Conservation (phyloP, 179 eudicot genomes). For the Actinidia chinensis region DNA sequence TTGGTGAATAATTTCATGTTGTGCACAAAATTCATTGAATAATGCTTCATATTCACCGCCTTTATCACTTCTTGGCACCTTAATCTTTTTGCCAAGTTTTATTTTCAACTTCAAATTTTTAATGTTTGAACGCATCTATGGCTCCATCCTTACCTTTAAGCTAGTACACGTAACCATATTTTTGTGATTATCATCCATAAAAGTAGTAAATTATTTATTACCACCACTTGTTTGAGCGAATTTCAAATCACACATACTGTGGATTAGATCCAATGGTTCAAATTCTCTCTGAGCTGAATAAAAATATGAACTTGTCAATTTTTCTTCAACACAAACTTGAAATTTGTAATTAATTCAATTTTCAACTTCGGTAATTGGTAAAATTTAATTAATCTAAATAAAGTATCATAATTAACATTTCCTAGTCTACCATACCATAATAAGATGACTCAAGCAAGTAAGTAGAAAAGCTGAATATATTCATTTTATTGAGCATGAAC, state of each 20-base stretch:
- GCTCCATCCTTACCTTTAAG: neutral
- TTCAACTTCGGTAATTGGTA: neutral
- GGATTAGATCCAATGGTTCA: neutral
- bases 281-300: neutral
- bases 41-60: neutral
- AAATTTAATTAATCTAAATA: neutral
- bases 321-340: neutral
- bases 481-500: neutral
- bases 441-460: constrained; percentile 10
- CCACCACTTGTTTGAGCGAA: neutral
- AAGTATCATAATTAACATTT: neutral
- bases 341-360: neutral
- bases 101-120: constrained; percentile 18
- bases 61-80: neutral
- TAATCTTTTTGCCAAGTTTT: constrained; percentile 4
- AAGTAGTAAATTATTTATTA: neutral
- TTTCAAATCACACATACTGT: neutral
- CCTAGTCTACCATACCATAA: constrained; percentile 17
- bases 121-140: neutral
- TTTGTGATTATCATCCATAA: constrained; percentile 4
- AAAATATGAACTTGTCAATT: neutral
- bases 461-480: neutral
- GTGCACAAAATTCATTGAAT: neutral
- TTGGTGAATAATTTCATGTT: too few relatives aligned
- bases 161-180: constrained; percentile 11